These are phyloP conservation scores for Alternaria sp. DNA, from an alignment of 2,329 filamentous ascomycete species.

Conservation along the genomic window DNA sequence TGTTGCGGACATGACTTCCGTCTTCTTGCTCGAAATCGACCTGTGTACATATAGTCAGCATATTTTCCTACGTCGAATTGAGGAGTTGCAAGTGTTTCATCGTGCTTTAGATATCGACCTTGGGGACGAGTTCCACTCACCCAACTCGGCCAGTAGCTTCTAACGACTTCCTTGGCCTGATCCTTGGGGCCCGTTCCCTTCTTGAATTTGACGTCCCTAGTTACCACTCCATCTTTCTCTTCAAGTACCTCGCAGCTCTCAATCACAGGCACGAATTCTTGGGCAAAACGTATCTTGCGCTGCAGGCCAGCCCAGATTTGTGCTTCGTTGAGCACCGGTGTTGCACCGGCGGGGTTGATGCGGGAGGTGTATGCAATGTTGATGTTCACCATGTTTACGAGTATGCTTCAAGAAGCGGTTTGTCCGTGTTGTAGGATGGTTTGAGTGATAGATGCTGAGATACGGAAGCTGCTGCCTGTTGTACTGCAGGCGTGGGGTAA, in stretches of 20 bases:
- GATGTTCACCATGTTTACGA: slow-evolving; percentile 48
- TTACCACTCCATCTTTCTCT: slow-evolving; percentile 48
- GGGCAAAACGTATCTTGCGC: slow-evolving; percentile 56
- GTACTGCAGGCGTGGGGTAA: neutral
- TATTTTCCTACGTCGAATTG: neutral
- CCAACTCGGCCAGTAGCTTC: slow-evolving; percentile 51
- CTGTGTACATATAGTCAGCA: slow-evolving; percentile 38
- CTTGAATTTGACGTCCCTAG: slow-evolving; percentile 53
- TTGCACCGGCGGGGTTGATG: slow-evolving; percentile 54
- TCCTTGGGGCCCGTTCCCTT: slow-evolving; percentile 38
- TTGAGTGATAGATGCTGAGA: neutral
- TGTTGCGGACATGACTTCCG: slow-evolving; percentile 56
- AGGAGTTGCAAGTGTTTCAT: neutral
- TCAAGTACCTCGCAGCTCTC: slow-evolving; percentile 51
- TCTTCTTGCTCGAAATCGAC: slow-evolving; percentile 57
- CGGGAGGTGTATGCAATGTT: slow-evolving; percentile 54
- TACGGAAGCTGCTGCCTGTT: neutral
- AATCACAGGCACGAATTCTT: slow-evolving; percentile 58
- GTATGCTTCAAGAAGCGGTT: neutral
- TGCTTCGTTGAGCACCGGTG: slow-evolving; percentile 47
- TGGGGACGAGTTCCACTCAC: slow-evolving; percentile 31
- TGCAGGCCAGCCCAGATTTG: slow-evolving; percentile 58
- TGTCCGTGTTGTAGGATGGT: neutral
- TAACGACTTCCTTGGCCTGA: slow-evolving; percentile 51
- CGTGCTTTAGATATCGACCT: neutral